A percentile compares a stretch with the other conserved stretches of the same genome.
Evolutionary conservation across 352 stramenopile species (phyloP).

Genomic region (Thraustochytrium sp.): DNA sequence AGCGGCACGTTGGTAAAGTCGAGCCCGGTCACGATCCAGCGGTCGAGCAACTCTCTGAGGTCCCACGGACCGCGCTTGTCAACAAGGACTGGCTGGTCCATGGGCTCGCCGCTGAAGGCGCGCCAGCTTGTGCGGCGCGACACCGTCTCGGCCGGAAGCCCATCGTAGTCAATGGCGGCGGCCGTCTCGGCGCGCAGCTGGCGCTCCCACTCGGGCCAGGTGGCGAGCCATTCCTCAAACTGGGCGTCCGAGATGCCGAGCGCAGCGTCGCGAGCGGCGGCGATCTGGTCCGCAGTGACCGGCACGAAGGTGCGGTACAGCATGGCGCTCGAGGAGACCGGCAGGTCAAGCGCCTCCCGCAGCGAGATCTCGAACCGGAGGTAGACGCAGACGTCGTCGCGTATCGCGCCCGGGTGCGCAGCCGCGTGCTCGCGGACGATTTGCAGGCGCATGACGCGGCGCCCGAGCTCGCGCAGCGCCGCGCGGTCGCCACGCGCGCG

Average conservation of each 20-base stretch:
- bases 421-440: conserved; percentile 13
- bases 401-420: neutral
- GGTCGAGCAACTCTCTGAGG: neutral
- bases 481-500: neutral
- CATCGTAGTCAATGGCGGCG: neutral
- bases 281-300: neutral
- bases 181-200: neutral
- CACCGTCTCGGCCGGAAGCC: neutral
- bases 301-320: neutral
- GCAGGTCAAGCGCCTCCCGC: neutral
- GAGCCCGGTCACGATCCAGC: conserved; percentile 16
- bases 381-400: conserved; percentile 33
- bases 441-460: conserved; percentile 9
- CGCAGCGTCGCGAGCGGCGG: neutral
- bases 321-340: conserved; percentile 8
- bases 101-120: neutral
- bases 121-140: neutral
- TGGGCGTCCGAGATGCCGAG: neutral
- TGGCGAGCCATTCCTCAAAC: neutral
- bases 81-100: neutral
- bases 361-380: conserved; percentile 6
- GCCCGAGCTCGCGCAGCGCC: neutral
- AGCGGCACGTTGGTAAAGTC: conserved; percentile 32
- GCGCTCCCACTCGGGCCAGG: conserved; percentile 21
- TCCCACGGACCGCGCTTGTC: neutral